Percentiles rank a stretch among this genome's conserved stretches.
Conservation (phyloP, 768 basidiomycete species). For the Nevesoporus exiguus region DNA sequence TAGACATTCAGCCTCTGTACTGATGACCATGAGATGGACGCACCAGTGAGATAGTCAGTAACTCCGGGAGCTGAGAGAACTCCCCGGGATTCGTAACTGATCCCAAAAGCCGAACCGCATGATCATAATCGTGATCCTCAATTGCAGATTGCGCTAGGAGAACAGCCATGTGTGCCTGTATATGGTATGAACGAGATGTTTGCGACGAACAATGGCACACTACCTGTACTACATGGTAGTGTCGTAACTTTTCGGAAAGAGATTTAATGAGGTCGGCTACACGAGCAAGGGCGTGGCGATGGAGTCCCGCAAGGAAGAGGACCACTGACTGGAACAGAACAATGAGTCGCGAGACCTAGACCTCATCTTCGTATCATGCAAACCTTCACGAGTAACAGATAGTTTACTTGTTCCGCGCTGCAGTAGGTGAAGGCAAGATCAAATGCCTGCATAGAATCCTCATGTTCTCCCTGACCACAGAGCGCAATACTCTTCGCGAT, state of each 20-base stretch:
- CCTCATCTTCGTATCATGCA: background rate
- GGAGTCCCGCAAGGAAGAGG: constrained; percentile 7
- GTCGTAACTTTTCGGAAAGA: background rate
- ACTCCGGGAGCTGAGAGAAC: constrained; percentile 3
- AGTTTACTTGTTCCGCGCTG: background rate
- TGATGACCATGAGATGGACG: background rate
- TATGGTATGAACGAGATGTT: background rate
- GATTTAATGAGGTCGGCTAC: constrained; percentile 4
- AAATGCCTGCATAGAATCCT: constrained; percentile 17
- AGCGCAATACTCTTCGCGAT: constrained; percentile 16
- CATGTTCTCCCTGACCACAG: constrained; percentile 7
- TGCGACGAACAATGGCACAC: background rate
- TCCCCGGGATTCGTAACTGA: constrained; percentile 1
- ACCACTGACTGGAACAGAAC: constrained; percentile 5
- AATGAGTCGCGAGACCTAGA: background rate
- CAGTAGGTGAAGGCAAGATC: constrained; percentile 13
- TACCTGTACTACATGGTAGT: constrained; percentile 10
- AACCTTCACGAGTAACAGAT: constrained; percentile 19
- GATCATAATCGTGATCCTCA: constrained; percentile 5
- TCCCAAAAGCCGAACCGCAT: constrained; percentile 6
- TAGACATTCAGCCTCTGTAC: background rate
- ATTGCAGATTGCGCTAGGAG: constrained; percentile 13
- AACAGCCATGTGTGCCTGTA: constrained; percentile 12
- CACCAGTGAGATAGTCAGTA: constrained; percentile 17
- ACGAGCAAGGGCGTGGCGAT: constrained; percentile 5